phyloP scores from a whole-genome alignment of 1,139 yeast genomes.

The Citeromyces siamensis region DNA sequence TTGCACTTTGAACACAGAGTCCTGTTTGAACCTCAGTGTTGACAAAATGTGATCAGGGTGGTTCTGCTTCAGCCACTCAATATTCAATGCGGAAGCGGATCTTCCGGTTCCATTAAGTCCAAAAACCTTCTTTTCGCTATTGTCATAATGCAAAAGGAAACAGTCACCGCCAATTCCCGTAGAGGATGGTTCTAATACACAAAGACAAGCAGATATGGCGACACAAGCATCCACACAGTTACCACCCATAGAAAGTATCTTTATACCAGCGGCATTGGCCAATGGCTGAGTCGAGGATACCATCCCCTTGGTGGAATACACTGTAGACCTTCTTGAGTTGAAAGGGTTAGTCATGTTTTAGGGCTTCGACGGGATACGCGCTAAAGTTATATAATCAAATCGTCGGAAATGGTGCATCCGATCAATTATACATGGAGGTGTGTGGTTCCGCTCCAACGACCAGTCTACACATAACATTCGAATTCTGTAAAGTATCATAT shows the following conservation, averaged over 20 bases:
- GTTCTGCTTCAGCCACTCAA: conserved; percentile 34
- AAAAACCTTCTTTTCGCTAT: conserved; percentile 32
- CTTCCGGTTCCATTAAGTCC: conserved; percentile 77
- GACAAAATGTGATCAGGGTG: conserved; percentile 15
- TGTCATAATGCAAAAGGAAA: conserved; percentile 51
- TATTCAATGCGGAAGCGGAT: conserved; percentile 37
- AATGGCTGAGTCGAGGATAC: conserved; percentile 69
- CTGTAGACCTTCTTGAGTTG: conserved; percentile 62
- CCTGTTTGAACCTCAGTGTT: conserved; percentile 23
- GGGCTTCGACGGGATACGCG: too few species aligned
- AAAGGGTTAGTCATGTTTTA: conserved; percentile 16
- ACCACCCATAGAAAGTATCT: conserved; percentile 58
- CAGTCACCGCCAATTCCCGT: conserved; percentile 85
- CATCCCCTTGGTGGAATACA: conserved; percentile 63
- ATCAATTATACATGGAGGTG: too few species aligned
- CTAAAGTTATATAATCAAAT: too few species aligned
- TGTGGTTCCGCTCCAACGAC: too few species aligned
- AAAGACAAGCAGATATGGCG: conserved; percentile 66
- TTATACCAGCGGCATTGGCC: conserved; percentile 66
- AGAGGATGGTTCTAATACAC: conserved; percentile 63
- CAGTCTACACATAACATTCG: too few species aligned
- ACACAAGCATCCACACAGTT: conserved; percentile 77
- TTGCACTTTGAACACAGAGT: conserved; percentile 48
- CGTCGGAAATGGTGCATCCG: conserved; percentile 3
- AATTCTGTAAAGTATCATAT: too few species aligned